Evolutionary conservation across 805 yeast species (phyloP).

Genomic region (Wickerhamomyces chambardii): DNA sequence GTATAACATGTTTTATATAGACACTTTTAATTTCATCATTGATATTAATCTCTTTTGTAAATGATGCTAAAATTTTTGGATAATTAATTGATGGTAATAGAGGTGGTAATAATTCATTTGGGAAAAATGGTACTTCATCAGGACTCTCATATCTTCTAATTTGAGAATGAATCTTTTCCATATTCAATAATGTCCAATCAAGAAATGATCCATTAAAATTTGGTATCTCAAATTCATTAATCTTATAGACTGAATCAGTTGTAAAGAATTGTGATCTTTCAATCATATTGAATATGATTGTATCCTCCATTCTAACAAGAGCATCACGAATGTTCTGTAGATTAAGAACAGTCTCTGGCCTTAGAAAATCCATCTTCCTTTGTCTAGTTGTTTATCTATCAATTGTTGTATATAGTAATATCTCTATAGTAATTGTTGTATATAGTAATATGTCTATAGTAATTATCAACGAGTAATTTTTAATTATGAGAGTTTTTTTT

Average conservation of each 20-base stretch:
- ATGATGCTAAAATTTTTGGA: conserved; percentile 71
- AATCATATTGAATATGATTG: conserved; percentile 85
- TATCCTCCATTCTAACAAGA: conserved; percentile 90
- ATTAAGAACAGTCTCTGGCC: conserved; percentile 75
- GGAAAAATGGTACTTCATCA: conserved; percentile 88
- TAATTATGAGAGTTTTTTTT: too few relatives aligned
- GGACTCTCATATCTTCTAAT: conserved; percentile 90
- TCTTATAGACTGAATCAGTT: conserved; percentile 66
- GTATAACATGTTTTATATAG: conserved; percentile 71
- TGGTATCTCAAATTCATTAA: conserved; percentile 48
- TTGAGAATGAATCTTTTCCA: conserved; percentile 71
- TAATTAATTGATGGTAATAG: conserved; percentile 72
- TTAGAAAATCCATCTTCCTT: conserved; percentile 65
- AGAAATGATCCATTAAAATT: conserved; percentile 72
- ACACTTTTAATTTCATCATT: conserved; percentile 58
- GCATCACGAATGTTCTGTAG: conserved; percentile 77
- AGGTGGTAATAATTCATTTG: conserved; percentile 52
- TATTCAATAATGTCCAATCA: conserved; percentile 75
- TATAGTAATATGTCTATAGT: too few relatives aligned
- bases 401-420: too few relatives aligned
- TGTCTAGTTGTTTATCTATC: too few relatives aligned
- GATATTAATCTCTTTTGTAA: conserved; percentile 66
- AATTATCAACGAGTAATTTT: too few relatives aligned
- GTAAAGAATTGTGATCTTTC: conserved; percentile 86
- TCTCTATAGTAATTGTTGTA: too few relatives aligned